A percentile compares a stretch with the other conserved stretches of the same genome.
Conservation (phyloP, 2,329 filamentous ascomycete species). For the Fusarium chuoi region DNA sequence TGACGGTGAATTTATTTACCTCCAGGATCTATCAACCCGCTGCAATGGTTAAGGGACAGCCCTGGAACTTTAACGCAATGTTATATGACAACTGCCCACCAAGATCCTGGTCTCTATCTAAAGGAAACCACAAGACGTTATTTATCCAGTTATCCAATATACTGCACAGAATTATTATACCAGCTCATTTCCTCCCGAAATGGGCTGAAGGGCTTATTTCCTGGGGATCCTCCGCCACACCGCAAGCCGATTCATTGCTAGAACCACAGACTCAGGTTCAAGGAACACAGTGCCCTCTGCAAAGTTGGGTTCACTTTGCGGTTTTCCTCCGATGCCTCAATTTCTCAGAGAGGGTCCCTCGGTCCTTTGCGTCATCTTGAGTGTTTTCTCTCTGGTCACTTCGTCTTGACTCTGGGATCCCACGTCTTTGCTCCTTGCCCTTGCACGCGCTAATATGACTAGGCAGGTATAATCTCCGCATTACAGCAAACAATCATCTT, state of each 20-base stretch:
- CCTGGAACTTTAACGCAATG: constrained; percentile 19
- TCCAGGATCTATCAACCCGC: constrained; percentile 3
- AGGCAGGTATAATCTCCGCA: constrained; percentile 41
- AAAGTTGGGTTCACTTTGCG: background rate
- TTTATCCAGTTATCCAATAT: background rate
- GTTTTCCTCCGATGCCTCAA: background rate
- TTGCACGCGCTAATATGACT: constrained; percentile 30
- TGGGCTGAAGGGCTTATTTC: background rate
- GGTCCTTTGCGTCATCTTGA: constrained; percentile 29
- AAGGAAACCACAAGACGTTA: constrained; percentile 5
- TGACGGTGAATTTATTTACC: constrained; percentile 27
- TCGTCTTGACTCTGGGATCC: constrained; percentile 14
- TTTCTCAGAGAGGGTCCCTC: constrained; percentile 4
- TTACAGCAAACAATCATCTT: constrained; percentile 30
- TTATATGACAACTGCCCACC: constrained; percentile 15
- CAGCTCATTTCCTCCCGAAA: constrained; percentile 20
- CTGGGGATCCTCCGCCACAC: constrained; percentile 18
- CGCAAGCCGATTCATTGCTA: constrained; percentile 13
- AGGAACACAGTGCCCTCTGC: background rate
- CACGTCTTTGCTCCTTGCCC: constrained; percentile 28
- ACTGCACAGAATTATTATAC: background rate
- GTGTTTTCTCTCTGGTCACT: constrained; percentile 6
- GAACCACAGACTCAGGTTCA: constrained; percentile 6
- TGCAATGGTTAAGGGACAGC: constrained; percentile 25
- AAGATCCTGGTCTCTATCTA: background rate